Evolutionary conservation across 176 grass and related monocot genomes (phyloP), one percentile per base, ranked within the genome.

Genomic region (Poa annua): DNA sequence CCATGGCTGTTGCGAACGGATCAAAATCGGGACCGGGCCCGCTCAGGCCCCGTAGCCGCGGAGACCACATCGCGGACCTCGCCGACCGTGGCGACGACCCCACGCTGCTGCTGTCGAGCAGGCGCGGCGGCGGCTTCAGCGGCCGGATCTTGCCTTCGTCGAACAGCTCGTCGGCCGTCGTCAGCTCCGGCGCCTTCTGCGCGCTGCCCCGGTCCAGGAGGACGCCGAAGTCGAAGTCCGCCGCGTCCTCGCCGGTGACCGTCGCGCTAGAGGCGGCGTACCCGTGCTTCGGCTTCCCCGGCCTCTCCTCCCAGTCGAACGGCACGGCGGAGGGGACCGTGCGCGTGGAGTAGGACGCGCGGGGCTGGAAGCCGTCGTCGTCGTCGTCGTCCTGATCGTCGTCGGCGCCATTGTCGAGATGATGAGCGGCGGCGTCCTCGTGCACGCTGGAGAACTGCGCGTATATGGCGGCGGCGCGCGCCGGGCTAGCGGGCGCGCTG

Each of bases 251-350:
- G 47, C 75, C 49, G 16, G 11, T 16, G 15, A 6, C 44, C 42
- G 12, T 13, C 25, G n/a, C 55, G 15, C 35, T 66, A 0, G 29
- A 29, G 29, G 36, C 1, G 25, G 79, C 34, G 68, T 88, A 66
- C 42, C 45, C 88, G 54, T 68, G 26, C 76, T 97, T 97, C 13
- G 95, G 86, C 4, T 83, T 97, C 26, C 95, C 90, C 5, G 92
- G 95, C 83, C 75, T 92, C 81, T 92, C 92, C 64, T 97, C 95
- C 92, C 95, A 94, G 29, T 84, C 61, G 84, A 97, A 97, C 10
- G 95, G 88, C 76, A 97, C 88, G 74, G 74, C 68, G 50, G 92
- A 88, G 5, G 77, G 22, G 3, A 75, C 81, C 44, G 81, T 71
- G 61, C 83, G 89, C 22, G 81, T 51, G 53, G 86, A 91, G 75